Evolutionary conservation across 1,284 basidiomycete species (phyloP).

Genomic region (Trametes pubescens): DNA sequence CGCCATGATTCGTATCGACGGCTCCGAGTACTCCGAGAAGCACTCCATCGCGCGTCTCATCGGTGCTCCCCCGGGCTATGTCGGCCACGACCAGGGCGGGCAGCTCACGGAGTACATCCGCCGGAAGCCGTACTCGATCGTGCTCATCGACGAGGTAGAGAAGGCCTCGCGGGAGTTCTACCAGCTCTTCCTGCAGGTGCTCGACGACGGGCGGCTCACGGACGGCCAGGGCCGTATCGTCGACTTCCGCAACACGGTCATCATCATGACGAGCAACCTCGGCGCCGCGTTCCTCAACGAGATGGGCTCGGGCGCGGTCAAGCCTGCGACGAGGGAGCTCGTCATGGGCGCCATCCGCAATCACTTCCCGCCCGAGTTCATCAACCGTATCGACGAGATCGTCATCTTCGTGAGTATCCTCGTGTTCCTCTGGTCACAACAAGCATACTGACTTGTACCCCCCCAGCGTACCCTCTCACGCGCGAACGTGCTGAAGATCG

Average conservation of each 20-base stretch:
- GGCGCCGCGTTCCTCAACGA: slow-evolving; percentile 83
- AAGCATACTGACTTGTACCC: slow-evolving; percentile 36
- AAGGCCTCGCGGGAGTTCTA: slow-evolving; percentile 92
- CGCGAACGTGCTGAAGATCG: slow-evolving; percentile 81
- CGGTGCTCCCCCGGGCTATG: slow-evolving; percentile 90
- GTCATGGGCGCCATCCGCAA: slow-evolving; percentile 83
- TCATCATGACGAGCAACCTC: slow-evolving; percentile 95
- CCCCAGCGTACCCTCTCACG: slow-evolving; percentile 79
- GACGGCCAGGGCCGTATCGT: slow-evolving; percentile 87
- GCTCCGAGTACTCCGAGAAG: slow-evolving; percentile 93
- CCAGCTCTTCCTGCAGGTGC: slow-evolving; percentile 91
- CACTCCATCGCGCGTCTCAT: slow-evolving; percentile 92
- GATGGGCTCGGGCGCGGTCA: slow-evolving; percentile 78
- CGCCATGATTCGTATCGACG: slow-evolving; percentile 92
- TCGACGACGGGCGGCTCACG: slow-evolving; percentile 95
- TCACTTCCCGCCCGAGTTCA: slow-evolving; percentile 93
- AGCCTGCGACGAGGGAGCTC: slow-evolving; percentile 63
- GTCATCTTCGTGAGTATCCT: slow-evolving; percentile 81
- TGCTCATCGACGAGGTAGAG: slow-evolving; percentile 89
- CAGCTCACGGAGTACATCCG: slow-evolving; percentile 93
- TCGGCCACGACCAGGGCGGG: slow-evolving; percentile 92
- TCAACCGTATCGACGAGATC: slow-evolving; percentile 92
- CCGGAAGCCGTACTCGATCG: slow-evolving; percentile 85
- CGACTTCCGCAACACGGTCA: slow-evolving; percentile 87
- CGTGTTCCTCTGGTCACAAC: neutral